Evolutionary conservation across 106 monocot species (phyloP).

Genomic region (Posidonia australis): DNA sequence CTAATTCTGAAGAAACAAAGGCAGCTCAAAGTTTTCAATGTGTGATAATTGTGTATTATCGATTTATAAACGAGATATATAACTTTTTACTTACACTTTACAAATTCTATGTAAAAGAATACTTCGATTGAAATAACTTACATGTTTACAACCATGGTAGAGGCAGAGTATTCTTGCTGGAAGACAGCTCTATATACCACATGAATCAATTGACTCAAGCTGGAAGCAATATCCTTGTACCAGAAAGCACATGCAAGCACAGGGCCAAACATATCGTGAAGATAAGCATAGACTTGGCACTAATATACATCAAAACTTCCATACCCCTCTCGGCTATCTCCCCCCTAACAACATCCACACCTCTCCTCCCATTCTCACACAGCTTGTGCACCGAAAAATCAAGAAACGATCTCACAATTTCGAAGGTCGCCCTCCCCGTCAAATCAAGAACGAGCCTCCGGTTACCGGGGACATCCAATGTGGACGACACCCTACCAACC

Average conservation of each 20-base stretch:
- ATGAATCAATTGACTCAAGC: neutral
- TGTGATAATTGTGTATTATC: no score
- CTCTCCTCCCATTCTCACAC: conserved; percentile 25
- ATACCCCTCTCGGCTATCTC: conserved; percentile 42
- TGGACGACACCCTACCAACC: neutral
- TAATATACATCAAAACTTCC: conserved; percentile 40
- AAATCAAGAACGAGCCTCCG: conserved; percentile 60
- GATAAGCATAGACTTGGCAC: conserved; percentile 41
- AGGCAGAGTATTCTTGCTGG: no score
- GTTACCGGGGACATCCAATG: conserved; percentile 18
- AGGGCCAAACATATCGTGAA: conserved; percentile 50
- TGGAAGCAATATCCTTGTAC: conserved; percentile 22
- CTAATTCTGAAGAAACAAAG: no score
- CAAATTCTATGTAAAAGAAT: no score
- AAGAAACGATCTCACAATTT: conserved; percentile 62
- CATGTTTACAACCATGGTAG: no score
- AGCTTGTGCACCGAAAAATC: conserved; percentile 48
- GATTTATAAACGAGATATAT: no score
- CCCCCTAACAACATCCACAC: conserved; percentile 21
- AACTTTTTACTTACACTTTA: no score
- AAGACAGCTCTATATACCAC: no score
- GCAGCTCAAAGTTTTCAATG: no score
- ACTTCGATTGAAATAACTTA: no score
- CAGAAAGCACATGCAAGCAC: conserved; percentile 47
- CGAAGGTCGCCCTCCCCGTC: conserved; percentile 63